These are phyloP conservation scores for Gryganskiella cystojenkinii DNA, from an alignment of 192 early-diverging fungal species.

Conservation along the genomic window DNA sequence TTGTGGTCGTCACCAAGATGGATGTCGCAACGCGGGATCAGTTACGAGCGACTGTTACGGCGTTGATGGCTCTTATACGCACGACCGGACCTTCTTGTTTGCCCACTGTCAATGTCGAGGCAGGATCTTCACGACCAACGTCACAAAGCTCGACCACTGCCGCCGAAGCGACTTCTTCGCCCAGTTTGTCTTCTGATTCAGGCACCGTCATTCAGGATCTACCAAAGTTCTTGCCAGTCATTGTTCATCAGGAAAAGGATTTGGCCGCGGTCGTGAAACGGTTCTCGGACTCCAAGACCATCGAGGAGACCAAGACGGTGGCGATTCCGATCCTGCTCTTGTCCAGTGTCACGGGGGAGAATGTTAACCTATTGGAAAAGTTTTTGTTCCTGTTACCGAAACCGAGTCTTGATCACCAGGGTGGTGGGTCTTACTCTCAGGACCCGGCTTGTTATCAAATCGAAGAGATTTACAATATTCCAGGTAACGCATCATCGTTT, in stretches of 20 bases:
- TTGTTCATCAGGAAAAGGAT: constrained; percentile 58
- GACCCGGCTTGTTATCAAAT: constrained; percentile 78
- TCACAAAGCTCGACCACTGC: too few species aligned
- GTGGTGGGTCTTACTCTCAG: constrained; percentile 15
- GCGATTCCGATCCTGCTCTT: constrained; percentile 87
- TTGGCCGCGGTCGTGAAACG: constrained; percentile 45
- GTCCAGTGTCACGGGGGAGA: constrained; percentile 85
- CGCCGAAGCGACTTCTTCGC: not conserved
- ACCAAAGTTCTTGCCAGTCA: constrained; percentile 45
- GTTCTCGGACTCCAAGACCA: constrained; percentile 19
- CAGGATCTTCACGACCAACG: constrained; percentile 25
- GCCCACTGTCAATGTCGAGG: constrained; percentile 53
- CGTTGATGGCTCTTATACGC: constrained; percentile 61
- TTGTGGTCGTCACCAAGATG: constrained; percentile 90
- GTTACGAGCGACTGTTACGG: constrained; percentile 56
- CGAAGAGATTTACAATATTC: constrained; percentile 81
- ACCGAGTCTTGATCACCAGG: constrained; percentile 49
- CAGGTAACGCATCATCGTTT: constrained; percentile 55
- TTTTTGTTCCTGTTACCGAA: constrained; percentile 81
- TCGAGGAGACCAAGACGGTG: constrained; percentile 51
- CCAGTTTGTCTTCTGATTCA: constrained; percentile 3
- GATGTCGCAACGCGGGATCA: constrained; percentile 69
- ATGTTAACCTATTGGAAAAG: constrained; percentile 71
- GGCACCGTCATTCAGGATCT: not conserved
- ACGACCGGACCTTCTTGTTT: constrained; percentile 50